These are phyloP conservation scores for Populus deltoides DNA, from an alignment of 345 rosid species.

Conservation along the genomic window DNA sequence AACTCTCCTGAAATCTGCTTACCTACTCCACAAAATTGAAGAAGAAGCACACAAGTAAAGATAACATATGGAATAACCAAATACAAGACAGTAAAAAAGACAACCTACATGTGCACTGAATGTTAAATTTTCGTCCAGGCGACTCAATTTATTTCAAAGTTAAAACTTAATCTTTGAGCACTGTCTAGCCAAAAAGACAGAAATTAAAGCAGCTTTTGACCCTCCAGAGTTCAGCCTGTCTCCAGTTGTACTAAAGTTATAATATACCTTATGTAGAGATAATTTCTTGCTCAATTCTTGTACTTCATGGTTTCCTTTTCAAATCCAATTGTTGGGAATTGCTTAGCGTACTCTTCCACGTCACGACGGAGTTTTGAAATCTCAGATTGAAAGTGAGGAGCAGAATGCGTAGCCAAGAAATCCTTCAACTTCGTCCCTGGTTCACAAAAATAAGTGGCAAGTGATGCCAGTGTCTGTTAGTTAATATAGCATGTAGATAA, in stretches of 20 bases:
- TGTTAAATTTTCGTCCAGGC: not conserved
- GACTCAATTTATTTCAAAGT: not conserved
- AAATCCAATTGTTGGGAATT: slow-evolving; percentile 92
- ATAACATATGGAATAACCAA: not conserved
- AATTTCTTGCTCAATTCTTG: slow-evolving; percentile 55
- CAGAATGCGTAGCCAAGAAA: slow-evolving; percentile 55
- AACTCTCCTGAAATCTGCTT: slow-evolving; percentile 9
- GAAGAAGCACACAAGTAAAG: not conserved
- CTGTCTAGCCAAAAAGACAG: not conserved
- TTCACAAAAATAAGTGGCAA: slow-evolving; percentile 4
- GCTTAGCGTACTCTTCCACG: slow-evolving; percentile 90
- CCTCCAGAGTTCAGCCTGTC: not conserved
- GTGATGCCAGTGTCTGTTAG: not conserved
- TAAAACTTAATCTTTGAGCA: not conserved
- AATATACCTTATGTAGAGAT: slow-evolving; percentile 14
- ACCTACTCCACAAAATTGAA: slow-evolving; percentile 16
- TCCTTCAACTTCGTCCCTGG: slow-evolving; percentile 92
- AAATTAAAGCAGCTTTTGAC: slow-evolving; percentile 1
- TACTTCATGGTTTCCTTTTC: slow-evolving; percentile 96
- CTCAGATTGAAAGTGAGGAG: slow-evolving; percentile 54
- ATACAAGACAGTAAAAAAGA: not conserved
- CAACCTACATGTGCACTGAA: too few species aligned
- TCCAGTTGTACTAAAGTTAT: not conserved
- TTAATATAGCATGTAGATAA: too few species aligned
- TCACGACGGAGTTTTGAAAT: slow-evolving; percentile 59